A percentile compares a stretch with the other conserved stretches of the same genome.
Conservation (phyloP, 163 green algal species). For the Chlamydomonas reinhardtii region DNA sequence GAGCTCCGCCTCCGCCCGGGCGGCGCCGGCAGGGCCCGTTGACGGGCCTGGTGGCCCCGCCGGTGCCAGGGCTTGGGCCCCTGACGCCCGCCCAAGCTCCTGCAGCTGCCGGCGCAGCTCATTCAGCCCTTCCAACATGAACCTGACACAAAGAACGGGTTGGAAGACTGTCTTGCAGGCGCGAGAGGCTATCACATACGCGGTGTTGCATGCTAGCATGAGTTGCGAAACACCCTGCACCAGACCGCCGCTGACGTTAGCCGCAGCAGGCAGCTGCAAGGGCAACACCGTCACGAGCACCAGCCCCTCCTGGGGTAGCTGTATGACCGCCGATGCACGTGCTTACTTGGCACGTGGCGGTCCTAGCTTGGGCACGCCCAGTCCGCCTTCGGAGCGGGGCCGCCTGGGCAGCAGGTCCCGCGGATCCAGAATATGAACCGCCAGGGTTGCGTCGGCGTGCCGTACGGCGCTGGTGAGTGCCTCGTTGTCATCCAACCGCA, state of each 20-base stretch:
- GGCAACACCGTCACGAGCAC: no score
- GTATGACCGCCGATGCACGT: no score
- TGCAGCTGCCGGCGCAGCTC: background rate
- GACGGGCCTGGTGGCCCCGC: background rate
- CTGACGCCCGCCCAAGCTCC: background rate
- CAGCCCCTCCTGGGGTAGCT: no score
- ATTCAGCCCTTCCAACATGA: slow-evolving; percentile 17
- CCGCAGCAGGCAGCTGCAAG: no score
- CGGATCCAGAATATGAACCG: slow-evolving; percentile 12
- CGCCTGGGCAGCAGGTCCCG: slow-evolving; percentile 6
- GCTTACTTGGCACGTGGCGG: background rate
- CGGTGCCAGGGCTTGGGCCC: background rate
- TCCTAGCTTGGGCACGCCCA: slow-evolving; percentile 23
- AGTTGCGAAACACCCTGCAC: no score
- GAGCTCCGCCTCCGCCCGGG: no score
- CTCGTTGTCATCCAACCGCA: slow-evolving; percentile 27
- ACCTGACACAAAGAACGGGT: background rate
- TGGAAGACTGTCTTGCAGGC: no score
- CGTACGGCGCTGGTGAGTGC: background rate
- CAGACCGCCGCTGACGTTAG: no score
- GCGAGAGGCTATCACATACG: no score
- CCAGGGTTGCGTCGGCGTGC: slow-evolving; percentile 1
- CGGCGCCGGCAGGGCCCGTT: background rate
- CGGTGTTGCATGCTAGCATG: no score
- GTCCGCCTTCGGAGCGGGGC: background rate